Percentiles rank a stretch among this genome's conserved stretches.
Evolutionary conservation across 108 stramenopile species (phyloP).

Genomic region (Chaetoceros tenuissimus): DNA sequence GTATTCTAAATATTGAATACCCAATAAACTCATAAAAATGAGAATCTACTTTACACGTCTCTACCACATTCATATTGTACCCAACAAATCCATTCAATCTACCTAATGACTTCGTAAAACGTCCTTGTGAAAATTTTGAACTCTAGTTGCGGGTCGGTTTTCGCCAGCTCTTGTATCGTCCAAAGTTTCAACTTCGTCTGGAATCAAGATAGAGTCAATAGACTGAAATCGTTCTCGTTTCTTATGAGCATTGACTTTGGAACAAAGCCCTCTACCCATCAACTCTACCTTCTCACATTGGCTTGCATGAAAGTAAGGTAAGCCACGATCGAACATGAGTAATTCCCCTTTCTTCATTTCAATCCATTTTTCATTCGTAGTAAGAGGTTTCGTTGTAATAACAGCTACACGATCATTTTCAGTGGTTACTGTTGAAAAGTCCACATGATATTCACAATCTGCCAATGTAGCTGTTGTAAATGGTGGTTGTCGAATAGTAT

Average conservation of each 20-base stretch:
- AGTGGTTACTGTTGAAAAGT: constrained; percentile 42
- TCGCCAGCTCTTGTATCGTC: neutral
- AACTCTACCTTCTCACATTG: neutral
- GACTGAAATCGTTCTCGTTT: neutral
- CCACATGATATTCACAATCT: constrained; percentile 49
- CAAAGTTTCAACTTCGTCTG: neutral
- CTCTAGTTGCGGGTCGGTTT: no score
- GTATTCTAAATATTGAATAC: no score
- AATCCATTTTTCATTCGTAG: constrained; percentile 61
- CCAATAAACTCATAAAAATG: no score
- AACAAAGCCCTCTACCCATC: neutral
- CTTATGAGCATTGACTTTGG: neutral
- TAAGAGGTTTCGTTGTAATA: constrained; percentile 84
- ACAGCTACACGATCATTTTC: constrained; percentile 76
- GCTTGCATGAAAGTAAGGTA: constrained; percentile 18
- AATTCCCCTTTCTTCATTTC: constrained; percentile 68
- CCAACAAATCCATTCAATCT: no score
- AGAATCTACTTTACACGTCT: no score
- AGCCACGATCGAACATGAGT: constrained; percentile 63
- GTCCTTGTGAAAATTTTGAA: no score
- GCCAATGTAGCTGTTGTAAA: constrained; percentile 54
- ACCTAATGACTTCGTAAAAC: no score
- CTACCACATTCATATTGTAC: no score
- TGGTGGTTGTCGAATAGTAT: constrained; percentile 67
- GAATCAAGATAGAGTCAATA: neutral